Base-by-base conservation (phyloP, 768 basidiomycete species). In the Boletus pseudo-olivaceus region DNA sequence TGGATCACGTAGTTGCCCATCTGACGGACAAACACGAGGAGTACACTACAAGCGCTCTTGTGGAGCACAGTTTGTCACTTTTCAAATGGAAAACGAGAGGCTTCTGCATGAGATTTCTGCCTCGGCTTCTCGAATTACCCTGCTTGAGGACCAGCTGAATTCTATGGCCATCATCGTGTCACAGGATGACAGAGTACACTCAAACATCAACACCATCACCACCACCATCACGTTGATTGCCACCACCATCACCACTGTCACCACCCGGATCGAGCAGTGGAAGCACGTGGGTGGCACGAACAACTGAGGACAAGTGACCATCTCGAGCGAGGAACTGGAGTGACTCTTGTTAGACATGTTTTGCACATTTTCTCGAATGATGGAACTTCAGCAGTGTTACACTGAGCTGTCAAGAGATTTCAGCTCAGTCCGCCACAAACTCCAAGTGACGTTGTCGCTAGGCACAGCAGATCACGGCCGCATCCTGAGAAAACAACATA, bases 291-390 rank as follows among this genome's bases (percentile, higher is more conserved):
- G 8, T 19, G 5, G 9, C 8, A 20, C 14, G 34, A 15, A 39
- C 5, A 19, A n/a, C n/a, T n/a, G n/a, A 10, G 38, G 38, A 19
- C n/a, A 39, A 11, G 6, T 40, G 23, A 46, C 9, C 5, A 32
- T 59, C 50, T 49, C 47, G 27, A 35, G 4, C 33, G 35, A 27
- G 20, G 55, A 57, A 7, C 39, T 59, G 30, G 50, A 57, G 10
- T 39, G 32, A 4, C 29, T 58, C 42, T 44, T 38, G 26, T 42
- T 27, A 5, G 37, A 51, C 0, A 8, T 58, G 19, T 43, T 56
- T 23, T 23, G 10, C n/a, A 35, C 58, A 3, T 49, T 48, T 7
- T 47, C 51, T 23, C 44, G 30, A 14, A 23, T 57, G 29, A 19
- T n/a, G 5, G 45, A 30, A 20, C 27, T 59, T 27, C 51, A 44